Percentiles rank a stretch among this genome's conserved stretches.
These are phyloP conservation scores for Musa balbisiana DNA, from an alignment of 202 grass and related monocot genomes.

Conservation along the genomic window DNA sequence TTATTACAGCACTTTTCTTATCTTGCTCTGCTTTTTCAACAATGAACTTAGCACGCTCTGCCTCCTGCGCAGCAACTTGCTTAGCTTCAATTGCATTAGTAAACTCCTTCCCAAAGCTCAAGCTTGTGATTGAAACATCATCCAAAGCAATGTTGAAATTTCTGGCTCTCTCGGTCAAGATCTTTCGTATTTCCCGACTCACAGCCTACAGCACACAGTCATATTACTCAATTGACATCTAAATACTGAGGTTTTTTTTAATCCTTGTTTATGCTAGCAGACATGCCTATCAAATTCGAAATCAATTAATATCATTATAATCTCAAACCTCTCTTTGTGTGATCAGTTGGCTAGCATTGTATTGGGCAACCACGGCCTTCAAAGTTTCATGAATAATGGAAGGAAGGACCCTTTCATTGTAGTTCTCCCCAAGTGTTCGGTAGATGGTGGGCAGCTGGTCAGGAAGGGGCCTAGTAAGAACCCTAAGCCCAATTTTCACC, in stretches of 20 bases:
- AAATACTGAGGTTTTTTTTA: background rate
- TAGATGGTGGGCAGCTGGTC: slow-evolving; percentile 76
- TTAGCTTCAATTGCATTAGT: slow-evolving; percentile 92
- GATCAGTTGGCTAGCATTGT: slow-evolving; percentile 96
- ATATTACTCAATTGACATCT: background rate
- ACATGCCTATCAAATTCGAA: background rate
- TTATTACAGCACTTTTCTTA: slow-evolving; percentile 71
- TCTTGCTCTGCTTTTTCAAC: slow-evolving; percentile 98
- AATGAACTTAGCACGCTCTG: slow-evolving; percentile 87
- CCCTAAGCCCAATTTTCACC: slow-evolving; percentile 86
- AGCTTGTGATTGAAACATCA: slow-evolving; percentile 89
- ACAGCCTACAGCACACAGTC: slow-evolving; percentile 51
- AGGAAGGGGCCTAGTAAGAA: slow-evolving; percentile 70
- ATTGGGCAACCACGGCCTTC: slow-evolving; percentile 95
- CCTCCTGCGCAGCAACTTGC: slow-evolving; percentile 90
- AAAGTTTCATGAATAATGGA: slow-evolving; percentile 95
- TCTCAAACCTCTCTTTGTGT: slow-evolving; percentile 75
- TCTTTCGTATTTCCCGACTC: slow-evolving; percentile 88
- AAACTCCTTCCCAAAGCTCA: slow-evolving; percentile 93
- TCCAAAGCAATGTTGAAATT: slow-evolving; percentile 90
- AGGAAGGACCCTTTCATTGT: slow-evolving; percentile 84
- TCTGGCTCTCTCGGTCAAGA: slow-evolving; percentile 72
- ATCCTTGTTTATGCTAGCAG: background rate
- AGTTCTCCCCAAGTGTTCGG: slow-evolving; percentile 70
- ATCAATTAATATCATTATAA: background rate